phyloP scores from a whole-genome alignment of 306 rosid genomes.

The Erythrophleum fordii region DNA sequence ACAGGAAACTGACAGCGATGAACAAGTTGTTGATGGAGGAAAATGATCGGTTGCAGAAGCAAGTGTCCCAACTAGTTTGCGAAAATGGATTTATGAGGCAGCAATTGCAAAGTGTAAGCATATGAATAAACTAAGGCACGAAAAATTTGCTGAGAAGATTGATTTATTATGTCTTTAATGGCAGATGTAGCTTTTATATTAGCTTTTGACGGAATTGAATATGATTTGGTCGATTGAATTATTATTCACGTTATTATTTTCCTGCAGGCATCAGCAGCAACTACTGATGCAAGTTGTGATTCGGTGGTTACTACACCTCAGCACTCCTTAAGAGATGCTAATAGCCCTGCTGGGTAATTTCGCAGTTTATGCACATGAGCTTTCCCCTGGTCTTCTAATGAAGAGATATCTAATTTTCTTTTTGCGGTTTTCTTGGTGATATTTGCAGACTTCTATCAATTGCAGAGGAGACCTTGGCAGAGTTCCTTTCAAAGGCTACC shows the following conservation, averaged over 20 bases:
- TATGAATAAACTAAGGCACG: background rate
- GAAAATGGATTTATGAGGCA: constrained; percentile 96
- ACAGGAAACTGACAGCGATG: constrained; percentile 87
- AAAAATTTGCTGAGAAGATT: background rate
- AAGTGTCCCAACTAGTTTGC: constrained; percentile 90
- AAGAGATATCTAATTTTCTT: constrained; percentile 1
- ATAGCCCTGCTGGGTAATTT: constrained; percentile 96
- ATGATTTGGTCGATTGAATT: constrained; percentile 21
- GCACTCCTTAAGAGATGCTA: constrained; percentile 82
- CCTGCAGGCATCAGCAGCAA: constrained; percentile 75
- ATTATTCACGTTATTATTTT: constrained; percentile 11
- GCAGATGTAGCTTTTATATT: background rate
- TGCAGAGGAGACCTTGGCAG: constrained; percentile 99
- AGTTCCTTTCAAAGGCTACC: constrained; percentile 99
- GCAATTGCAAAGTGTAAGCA: constrained; percentile 88
- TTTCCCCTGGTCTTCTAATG: constrained; percentile 26
- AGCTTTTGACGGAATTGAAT: constrained; percentile 14
- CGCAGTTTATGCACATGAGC: background rate
- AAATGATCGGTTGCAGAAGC: constrained; percentile 97
- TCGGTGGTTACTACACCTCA: constrained; percentile 91
- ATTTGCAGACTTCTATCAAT: constrained; percentile 90
- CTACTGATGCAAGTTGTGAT: constrained; percentile 91
- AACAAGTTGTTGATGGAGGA: constrained; percentile 98
- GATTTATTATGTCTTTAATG: background rate
- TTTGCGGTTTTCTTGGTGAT: background rate